Percentiles rank a stretch among this genome's conserved stretches.
phyloP scores from a whole-genome alignment of 805 yeast genomes.

The Starmerella bombi region DNA sequence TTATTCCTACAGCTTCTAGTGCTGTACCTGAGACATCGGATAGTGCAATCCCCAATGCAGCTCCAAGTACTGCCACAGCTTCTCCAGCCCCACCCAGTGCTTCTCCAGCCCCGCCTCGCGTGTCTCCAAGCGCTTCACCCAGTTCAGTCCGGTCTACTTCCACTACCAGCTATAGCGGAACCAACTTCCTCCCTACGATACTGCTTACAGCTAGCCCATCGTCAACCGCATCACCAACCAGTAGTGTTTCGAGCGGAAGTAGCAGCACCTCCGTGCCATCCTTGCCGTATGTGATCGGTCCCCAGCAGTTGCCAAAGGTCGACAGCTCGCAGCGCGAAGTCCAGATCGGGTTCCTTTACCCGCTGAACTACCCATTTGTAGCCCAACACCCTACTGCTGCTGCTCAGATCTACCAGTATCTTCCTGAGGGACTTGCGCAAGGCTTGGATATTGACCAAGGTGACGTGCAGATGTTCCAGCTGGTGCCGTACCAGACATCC shows the following conservation, averaged over 20 bases:
- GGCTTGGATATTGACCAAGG: conserved; percentile 39
- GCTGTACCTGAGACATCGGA: no score
- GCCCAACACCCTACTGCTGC: conserved; percentile 59
- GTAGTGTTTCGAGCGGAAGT: conserved; percentile 9
- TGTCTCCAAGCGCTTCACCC: background rate
- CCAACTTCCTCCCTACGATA: conserved; percentile 36
- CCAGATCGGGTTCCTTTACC: conserved; percentile 63
- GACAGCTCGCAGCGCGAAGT: conserved; percentile 35
- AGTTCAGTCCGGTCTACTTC: conserved; percentile 11
- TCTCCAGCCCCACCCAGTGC: no score
- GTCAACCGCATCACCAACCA: conserved; percentile 16
- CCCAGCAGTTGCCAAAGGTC: conserved; percentile 31
- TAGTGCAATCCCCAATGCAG: no score
- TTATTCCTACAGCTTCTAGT: no score
- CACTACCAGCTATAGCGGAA: conserved; percentile 12
- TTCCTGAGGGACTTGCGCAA: conserved; percentile 57
- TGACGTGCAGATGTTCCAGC: conserved; percentile 46
- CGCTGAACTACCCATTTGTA: conserved; percentile 74
- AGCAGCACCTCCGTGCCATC: conserved; percentile 1
- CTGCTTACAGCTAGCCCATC: conserved; percentile 32
- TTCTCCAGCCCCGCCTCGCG: background rate
- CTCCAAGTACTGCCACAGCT: no score
- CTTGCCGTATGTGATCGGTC: conserved; percentile 62
- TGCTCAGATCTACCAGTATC: conserved; percentile 71
- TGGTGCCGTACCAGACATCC: conserved; percentile 58